These are phyloP conservation scores for Candida palmyrensis DNA, from an alignment of 805 yeast species.

Conservation along the genomic window DNA sequence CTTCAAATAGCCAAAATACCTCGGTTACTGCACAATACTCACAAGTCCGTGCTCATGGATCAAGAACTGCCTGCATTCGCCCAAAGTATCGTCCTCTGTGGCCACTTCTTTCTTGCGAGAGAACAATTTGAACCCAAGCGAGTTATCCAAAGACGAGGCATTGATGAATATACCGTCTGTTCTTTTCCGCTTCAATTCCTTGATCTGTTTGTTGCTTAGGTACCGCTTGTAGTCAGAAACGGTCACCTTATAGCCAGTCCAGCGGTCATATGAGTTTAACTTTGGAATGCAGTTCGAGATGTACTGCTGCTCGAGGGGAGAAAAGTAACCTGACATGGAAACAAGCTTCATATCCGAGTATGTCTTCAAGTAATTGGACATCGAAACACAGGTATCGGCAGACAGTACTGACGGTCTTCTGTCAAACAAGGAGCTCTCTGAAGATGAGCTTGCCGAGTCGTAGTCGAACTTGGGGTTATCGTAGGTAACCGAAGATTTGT, in stretches of 20 bases:
- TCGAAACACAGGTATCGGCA: slow-evolving; percentile 1
- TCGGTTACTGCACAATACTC: no score
- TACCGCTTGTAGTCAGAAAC: slow-evolving; percentile 14
- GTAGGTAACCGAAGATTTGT: no score
- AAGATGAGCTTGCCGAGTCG: slow-evolving; percentile 2
- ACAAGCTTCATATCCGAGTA: background rate
- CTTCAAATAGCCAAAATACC: no score
- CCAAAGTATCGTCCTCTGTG: slow-evolving; percentile 6
- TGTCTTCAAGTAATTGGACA: background rate
- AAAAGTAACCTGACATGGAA: slow-evolving; percentile 6
- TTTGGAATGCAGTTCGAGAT: slow-evolving; percentile 34
- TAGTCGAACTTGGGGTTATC: background rate
- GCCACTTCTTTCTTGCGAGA: slow-evolving; percentile 3
- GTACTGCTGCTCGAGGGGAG: slow-evolving; percentile 28
- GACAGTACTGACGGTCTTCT: slow-evolving; percentile 2
- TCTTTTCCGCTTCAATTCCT: slow-evolving; percentile 1
- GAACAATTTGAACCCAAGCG: background rate
- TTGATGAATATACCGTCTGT: slow-evolving; percentile 4
- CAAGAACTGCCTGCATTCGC: slow-evolving; percentile 17
- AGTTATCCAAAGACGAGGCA: background rate
- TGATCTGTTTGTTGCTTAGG: slow-evolving; percentile 3
- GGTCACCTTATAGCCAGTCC: slow-evolving; percentile 20
- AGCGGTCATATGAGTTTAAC: slow-evolving; percentile 34
- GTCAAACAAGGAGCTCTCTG: slow-evolving; percentile 5
- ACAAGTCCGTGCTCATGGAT: slow-evolving; percentile 27